These are phyloP conservation scores for Blastomyces silverae DNA, from an alignment of 2,329 filamentous ascomycete genomes.

Conservation along the genomic window DNA sequence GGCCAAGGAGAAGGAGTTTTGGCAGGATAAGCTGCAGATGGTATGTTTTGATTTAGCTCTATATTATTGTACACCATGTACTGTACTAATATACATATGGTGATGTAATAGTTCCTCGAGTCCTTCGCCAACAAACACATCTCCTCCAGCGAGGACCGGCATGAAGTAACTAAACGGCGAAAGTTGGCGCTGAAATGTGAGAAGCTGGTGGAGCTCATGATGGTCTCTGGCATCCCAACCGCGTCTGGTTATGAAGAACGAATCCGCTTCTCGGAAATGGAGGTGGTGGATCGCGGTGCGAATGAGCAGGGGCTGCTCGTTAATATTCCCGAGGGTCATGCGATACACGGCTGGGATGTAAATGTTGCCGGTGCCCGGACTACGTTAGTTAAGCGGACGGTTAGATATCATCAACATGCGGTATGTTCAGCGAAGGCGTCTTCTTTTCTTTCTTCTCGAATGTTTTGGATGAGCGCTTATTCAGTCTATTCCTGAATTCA, in stretches of 20 bases:
- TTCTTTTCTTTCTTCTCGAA: background rate
- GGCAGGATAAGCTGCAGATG: slow-evolving; percentile 95
- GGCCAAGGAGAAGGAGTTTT: slow-evolving; percentile 97
- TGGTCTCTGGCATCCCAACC: slow-evolving; percentile 94
- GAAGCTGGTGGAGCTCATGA: slow-evolving; percentile 97
- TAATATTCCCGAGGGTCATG: slow-evolving; percentile 83
- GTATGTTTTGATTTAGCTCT: slow-evolving; percentile 49
- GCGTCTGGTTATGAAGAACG: slow-evolving; percentile 96
- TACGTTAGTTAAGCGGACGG: slow-evolving; percentile 72
- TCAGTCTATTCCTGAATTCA: slow-evolving; percentile 29
- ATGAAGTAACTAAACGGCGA: slow-evolving; percentile 90
- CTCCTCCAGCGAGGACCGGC: slow-evolving; percentile 87
- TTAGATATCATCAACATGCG: slow-evolving; percentile 85
- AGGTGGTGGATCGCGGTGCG: slow-evolving; percentile 87
- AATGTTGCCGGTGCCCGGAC: slow-evolving; percentile 87
- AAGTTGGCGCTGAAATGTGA: slow-evolving; percentile 90
- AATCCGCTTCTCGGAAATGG: slow-evolving; percentile 92
- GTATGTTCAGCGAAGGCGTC: slow-evolving; percentile 41
- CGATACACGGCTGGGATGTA: slow-evolving; percentile 92
- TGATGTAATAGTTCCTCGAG: slow-evolving; percentile 71
- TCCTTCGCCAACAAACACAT: slow-evolving; percentile 97
- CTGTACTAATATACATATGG: background rate
- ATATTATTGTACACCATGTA: background rate
- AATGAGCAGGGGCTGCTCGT: slow-evolving; percentile 84
- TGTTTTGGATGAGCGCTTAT: too few relatives aligned